Evolutionary conservation across 2,329 filamentous ascomycete genomes (phyloP), one percentile per base, ranked within the genome.

Genomic region (Gnomoniopsis smithogilvyi): DNA sequence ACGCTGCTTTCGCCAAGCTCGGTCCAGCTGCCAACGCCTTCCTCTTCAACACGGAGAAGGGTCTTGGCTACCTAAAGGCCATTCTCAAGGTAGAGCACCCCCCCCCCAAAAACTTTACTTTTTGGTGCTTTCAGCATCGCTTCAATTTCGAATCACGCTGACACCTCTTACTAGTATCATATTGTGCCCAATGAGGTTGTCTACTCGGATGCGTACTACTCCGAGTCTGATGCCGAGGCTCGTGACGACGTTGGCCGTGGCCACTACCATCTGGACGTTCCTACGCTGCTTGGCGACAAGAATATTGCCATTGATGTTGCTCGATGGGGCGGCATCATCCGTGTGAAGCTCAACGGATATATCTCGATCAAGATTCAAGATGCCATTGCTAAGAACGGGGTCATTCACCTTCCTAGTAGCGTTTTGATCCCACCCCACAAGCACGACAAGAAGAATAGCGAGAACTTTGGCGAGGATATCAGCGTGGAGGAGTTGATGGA

Each of bases 131-230:
- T 8, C 26, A 30, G 4, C 26, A 30, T 30, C 26, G 4, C 26
- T 30, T 30, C 8, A 8, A 4, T 4, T 4, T 30, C 8, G 26
- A 4, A 30, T 4, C 8, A 30, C 8, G 26, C 26, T 30, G 26
- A 30, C 26, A 30, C 4, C 26, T 4, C 8, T 30, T 30, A n/a
- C 26, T 30, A 30, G 75, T 96, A 96, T 70, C 90, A 94, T 67
- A 80, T 93, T 51, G 88, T 89, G 1, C 81, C 86, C 46, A 85
- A 90, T 67, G 81, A 86, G 60, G 93, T 90, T 0, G 76, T 96
- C 0, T 97, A 96, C 78, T 91, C 88, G 6, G 93, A 96, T 69
- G 89, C 87, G 6, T 90, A 88, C 69, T 95, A 92, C 75, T 80
- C 80, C 10, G 62, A 64, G 0, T 67, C 67, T 3, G 70, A 68